Evolutionary conservation across 1,139 yeast genomes (phyloP).

Genomic region (Meyerozyma smithsonii): DNA sequence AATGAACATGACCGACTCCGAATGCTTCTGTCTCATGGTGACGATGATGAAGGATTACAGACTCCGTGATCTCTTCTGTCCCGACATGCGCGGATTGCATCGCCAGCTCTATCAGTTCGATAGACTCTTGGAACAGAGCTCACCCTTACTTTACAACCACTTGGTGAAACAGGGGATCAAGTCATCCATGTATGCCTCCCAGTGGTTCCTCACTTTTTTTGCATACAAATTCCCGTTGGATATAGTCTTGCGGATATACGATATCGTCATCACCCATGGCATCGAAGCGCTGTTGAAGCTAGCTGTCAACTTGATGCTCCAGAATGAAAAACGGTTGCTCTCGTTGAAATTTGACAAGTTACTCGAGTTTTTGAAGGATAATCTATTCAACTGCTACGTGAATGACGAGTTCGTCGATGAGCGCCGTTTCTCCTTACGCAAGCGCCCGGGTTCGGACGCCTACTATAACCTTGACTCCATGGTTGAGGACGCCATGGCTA

Average conservation of each 20-base stretch:
- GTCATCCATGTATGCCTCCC: constrained; percentile 92
- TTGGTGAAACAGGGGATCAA: constrained; percentile 78
- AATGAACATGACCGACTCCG: constrained; percentile 76
- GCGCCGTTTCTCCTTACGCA: constrained; percentile 17
- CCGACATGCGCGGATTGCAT: constrained; percentile 93
- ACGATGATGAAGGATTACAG: constrained; percentile 82
- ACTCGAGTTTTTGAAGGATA: constrained; percentile 71
- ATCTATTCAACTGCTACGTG: constrained; percentile 66
- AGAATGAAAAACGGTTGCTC: constrained; percentile 57
- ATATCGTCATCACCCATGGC: constrained; percentile 85
- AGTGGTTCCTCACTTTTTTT: constrained; percentile 92
- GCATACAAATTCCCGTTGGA: constrained; percentile 89
- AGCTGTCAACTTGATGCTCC: constrained; percentile 70
- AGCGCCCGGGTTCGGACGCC: constrained; percentile 14
- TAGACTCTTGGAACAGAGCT: constrained; percentile 63
- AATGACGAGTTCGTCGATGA: constrained; percentile 32
- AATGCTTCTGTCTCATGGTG: constrained; percentile 77
- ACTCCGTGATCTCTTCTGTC: constrained; percentile 68
- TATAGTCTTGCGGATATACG: constrained; percentile 78
- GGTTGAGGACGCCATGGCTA: constrained; percentile 73
- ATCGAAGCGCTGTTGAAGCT: constrained; percentile 76
- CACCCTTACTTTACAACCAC: constrained; percentile 71
- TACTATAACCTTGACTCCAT: constrained; percentile 65
- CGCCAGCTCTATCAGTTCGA: constrained; percentile 84
- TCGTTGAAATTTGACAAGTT: constrained; percentile 68